Percentiles rank a stretch among this genome's conserved stretches.
Evolutionary conservation across 2,329 filamentous ascomycete genomes (phyloP).

Genomic region (Ophiobolus disseminans): DNA sequence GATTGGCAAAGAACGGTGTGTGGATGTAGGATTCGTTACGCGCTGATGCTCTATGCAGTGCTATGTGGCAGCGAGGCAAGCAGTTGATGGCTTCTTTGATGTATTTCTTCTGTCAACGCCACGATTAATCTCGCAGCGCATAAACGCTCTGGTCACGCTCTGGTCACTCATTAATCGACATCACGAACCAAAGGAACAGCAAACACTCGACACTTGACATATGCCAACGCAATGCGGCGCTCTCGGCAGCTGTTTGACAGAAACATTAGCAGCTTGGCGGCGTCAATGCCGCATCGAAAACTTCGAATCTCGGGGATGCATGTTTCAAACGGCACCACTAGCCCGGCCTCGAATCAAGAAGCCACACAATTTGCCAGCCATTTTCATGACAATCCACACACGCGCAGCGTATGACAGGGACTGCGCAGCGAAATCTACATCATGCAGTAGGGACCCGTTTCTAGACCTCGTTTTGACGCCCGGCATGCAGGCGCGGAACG

Average conservation of each 20-base stretch:
- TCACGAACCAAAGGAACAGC: background rate
- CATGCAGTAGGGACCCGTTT: slow-evolving; percentile 15
- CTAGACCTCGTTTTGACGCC: slow-evolving; percentile 18
- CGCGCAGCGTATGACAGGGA: slow-evolving; percentile 11
- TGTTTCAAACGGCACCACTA: slow-evolving; percentile 28
- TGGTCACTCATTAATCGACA: background rate
- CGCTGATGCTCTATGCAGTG: no score
- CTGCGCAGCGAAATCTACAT: slow-evolving; percentile 3
- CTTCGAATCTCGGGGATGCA: slow-evolving; percentile 20
- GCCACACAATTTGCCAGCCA: slow-evolving; percentile 12
- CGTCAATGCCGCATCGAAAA: slow-evolving; percentile 16
- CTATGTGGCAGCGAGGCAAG: no score
- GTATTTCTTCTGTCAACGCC: no score
- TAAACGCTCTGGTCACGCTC: no score
- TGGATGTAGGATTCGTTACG: background rate
- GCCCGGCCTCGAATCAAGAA: slow-evolving; percentile 11
- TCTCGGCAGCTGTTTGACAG: slow-evolving; percentile 19
- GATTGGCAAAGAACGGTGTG: background rate
- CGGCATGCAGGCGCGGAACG: slow-evolving; percentile 22
- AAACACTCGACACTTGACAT: slow-evolving; percentile 18
- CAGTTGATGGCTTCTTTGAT: no score
- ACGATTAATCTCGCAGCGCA: no score
- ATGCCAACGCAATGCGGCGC: slow-evolving; percentile 18
- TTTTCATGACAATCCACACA: slow-evolving; percentile 4
- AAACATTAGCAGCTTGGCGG: slow-evolving; percentile 35